These are phyloP conservation scores for Sclerotinia spermophila DNA, from an alignment of 2,329 filamentous ascomycete species.

Conservation along the genomic window DNA sequence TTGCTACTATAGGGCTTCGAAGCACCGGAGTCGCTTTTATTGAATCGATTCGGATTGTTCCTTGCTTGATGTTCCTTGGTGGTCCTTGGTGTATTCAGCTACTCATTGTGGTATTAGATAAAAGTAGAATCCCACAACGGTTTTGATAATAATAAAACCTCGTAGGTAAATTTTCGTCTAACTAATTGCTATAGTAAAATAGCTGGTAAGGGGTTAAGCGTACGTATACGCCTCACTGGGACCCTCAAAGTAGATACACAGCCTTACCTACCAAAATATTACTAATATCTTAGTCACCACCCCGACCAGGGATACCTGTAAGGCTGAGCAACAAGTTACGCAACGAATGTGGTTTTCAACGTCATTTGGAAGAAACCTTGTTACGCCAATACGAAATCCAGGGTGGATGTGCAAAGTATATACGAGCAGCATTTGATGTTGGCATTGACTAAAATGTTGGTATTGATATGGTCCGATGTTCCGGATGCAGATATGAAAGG, in stretches of 20 bases:
- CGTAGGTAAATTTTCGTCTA: no score
- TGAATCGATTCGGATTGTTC: no score
- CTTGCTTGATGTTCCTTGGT: no score
- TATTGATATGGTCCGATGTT: not conserved
- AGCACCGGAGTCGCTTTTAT: no score
- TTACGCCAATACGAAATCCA: not conserved
- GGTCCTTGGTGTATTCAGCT: no score
- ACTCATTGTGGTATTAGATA: no score
- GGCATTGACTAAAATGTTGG: not conserved
- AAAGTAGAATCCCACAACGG: no score
- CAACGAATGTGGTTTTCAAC: not conserved
- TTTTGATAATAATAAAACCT: no score
- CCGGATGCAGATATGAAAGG: not conserved
- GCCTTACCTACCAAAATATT: not conserved
- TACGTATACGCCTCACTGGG: not conserved
- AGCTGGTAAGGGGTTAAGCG: no score
- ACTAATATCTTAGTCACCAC: not conserved
- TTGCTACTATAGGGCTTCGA: no score
- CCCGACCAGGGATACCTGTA: not conserved
- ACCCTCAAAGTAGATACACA: no score
- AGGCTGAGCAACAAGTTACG: conserved; percentile 9
- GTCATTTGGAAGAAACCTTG: not conserved
- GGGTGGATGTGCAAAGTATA: not conserved
- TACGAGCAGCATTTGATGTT: not conserved
- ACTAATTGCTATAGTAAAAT: no score